Conservation (phyloP, 192 early-diverging fungal species). For the Ramicandelaber brevisporus region DNA sequence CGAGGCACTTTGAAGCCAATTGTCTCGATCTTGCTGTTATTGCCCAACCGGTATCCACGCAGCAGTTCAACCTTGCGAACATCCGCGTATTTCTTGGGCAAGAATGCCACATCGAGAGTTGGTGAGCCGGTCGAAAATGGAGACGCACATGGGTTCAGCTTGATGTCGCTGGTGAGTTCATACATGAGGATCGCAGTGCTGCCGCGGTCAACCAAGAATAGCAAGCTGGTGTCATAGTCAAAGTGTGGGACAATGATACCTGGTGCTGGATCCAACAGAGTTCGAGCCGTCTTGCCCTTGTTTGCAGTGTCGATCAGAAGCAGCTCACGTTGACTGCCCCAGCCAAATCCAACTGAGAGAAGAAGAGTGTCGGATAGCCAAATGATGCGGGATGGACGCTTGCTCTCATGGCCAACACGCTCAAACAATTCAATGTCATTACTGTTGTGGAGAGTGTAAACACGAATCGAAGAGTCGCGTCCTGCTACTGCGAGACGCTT, state of each 20-base stretch:
- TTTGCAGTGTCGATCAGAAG: conserved; percentile 17
- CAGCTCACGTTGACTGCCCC: conserved; percentile 35
- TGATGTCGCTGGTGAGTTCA: conserved; percentile 15
- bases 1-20: conserved; percentile 41
- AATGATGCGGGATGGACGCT: conserved; percentile 21
- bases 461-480: conserved; percentile 27
- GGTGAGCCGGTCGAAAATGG: too few species aligned
- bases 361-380: conserved; percentile 23
- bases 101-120: conserved; percentile 28
- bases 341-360: conserved; percentile 33
- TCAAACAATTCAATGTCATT: too few species aligned
- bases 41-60: conserved; percentile 28
- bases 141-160: too few species aligned
- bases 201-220: conserved; percentile 33
- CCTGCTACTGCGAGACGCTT: conserved; percentile 22
- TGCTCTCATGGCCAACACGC: conserved; percentile 35
- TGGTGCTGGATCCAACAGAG: conserved; percentile 33
- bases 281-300: conserved; percentile 8
- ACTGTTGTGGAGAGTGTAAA: conserved; percentile 22
- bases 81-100: conserved; percentile 28
- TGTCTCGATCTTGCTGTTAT: conserved; percentile 22
- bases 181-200: conserved; percentile 38
- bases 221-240: conserved; percentile 29
- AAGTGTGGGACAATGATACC: conserved; percentile 29
- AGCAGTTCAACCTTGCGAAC: conserved; percentile 38